Base-by-base conservation (phyloP, 2,329 filamentous ascomycete genomes). In the Xylaria sp. region DNA sequence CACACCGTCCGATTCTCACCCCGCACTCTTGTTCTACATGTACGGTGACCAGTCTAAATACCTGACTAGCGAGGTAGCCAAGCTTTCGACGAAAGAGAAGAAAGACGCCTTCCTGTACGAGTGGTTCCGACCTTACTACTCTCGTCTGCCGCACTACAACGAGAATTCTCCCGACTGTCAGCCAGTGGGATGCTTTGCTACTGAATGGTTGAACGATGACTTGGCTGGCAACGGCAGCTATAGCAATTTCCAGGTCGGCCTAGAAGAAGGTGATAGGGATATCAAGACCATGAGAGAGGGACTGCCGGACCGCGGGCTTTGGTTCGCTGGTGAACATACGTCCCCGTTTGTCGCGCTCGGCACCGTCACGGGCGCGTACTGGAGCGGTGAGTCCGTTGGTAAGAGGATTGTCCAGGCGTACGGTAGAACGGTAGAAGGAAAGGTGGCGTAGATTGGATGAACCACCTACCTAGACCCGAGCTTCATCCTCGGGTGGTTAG, bases 271-370 rank as follows among this genome's bases (percentile, higher is more conserved):
- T 0, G 92, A 94, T 74, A 82, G 85, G 66, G 92, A 97, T 77
- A 89, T 97, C 57, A 87, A 91, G 58, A 80, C 79, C 2, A 87
- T 93, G 81, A 83, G 89, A 2, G 81, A 86, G 50, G 90, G 91
- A 0, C 74, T 92, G 72, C 90, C 90, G 0, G 89, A 88, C 13
- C 83, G 89, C 25, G 90, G 92, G 0, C 77, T 97, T 9, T 97
- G 94, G 94, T 85, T 97, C 73, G 94, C 94, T 0, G 94, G 94
- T 0, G 94, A 97, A 81, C 94, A 97, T 81, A 97, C 94, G 25
- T 91, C 93, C 64, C 94, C 94, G 4, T 97, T 97, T 82, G 90
- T 97, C 34, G 94, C 92, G 12, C 80, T 98, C 70, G 95, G 94
- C 0, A 98, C 94, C 4, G 92, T 91, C 13, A 97, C 94, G 0